Conservation (phyloP, 2,329 filamentous ascomycete species). For the Claviceps sp. region DNA sequence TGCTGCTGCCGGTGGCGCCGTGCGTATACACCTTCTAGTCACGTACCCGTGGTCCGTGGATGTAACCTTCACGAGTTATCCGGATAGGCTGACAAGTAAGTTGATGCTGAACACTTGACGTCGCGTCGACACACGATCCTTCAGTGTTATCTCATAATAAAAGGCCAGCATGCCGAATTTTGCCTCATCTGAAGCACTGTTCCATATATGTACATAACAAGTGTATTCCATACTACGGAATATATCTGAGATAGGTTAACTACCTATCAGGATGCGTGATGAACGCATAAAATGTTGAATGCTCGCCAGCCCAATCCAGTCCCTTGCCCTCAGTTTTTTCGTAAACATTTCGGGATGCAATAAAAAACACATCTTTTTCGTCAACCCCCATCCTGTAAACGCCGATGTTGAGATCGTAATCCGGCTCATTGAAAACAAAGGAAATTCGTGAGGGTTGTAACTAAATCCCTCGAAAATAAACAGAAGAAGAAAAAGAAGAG, state of each 20-base stretch:
- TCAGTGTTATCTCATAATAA: no score
- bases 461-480: not conserved
- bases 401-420: slow-evolving; percentile 47
- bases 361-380: slow-evolving; percentile 20
- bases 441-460: slow-evolving; percentile 2
- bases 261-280: slow-evolving; percentile 16
- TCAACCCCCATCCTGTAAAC: slow-evolving; percentile 28
- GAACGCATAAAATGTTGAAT: slow-evolving; percentile 28
- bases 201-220: no score
- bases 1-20: no score
- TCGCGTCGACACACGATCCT: no score
- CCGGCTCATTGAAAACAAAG: slow-evolving; percentile 23
- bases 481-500: slow-evolving; percentile 2
- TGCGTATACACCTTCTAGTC: no score
- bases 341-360: slow-evolving; percentile 21
- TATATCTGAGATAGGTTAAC: slow-evolving; percentile 11
- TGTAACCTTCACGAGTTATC: no score
- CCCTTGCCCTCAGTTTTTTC: slow-evolving; percentile 17
- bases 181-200: no score
- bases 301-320: slow-evolving; percentile 16
- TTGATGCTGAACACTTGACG: no score
- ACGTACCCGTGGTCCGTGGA: no score
- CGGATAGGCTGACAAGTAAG: no score
- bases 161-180: no score
- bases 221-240: slow-evolving; percentile 10